phyloP scores from a whole-genome alignment of 2,329 filamentous ascomycete species.

The Cladosporium velox region DNA sequence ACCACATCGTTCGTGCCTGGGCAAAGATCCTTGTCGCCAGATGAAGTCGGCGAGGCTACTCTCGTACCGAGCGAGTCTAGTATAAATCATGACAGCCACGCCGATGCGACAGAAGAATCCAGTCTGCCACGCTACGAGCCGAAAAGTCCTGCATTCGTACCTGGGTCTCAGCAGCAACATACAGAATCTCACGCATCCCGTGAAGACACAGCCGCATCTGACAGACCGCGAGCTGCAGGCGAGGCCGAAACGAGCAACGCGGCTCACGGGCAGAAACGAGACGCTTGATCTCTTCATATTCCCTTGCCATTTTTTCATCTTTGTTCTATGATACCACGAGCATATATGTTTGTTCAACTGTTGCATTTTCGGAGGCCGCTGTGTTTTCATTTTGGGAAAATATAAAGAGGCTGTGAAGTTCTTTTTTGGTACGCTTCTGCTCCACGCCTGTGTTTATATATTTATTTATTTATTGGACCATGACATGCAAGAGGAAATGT shows the following conservation, averaged over 20 bases:
- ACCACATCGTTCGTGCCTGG: neutral
- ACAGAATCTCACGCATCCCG: neutral
- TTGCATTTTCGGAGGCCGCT: neutral
- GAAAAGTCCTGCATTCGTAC: neutral
- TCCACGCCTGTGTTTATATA: neutral
- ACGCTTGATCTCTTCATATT: neutral
- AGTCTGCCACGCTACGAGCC: slow-evolving; percentile 28
- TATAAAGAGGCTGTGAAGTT: neutral
- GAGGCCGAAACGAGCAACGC: neutral
- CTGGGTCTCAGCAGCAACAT: neutral
- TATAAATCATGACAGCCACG: slow-evolving; percentile 25
- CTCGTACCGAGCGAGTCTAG: neutral
- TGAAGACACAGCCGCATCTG: neutral
- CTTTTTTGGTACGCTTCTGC: neutral
- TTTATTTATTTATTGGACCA: neutral
- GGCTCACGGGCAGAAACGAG: too few relatives aligned
- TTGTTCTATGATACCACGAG: slow-evolving; percentile 20
- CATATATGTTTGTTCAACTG: slow-evolving; percentile 1
- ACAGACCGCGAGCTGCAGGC: neutral
- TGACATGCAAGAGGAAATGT: neutral
- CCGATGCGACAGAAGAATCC: slow-evolving; percentile 22
- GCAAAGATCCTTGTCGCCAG: neutral
- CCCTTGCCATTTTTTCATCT: neutral
- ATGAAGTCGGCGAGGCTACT: slow-evolving; percentile 6
- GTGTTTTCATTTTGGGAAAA: neutral